Evolutionary conservation across 148 eudicot genomes (phyloP).

Genomic region (Mesembryanthemum crystallinum): DNA sequence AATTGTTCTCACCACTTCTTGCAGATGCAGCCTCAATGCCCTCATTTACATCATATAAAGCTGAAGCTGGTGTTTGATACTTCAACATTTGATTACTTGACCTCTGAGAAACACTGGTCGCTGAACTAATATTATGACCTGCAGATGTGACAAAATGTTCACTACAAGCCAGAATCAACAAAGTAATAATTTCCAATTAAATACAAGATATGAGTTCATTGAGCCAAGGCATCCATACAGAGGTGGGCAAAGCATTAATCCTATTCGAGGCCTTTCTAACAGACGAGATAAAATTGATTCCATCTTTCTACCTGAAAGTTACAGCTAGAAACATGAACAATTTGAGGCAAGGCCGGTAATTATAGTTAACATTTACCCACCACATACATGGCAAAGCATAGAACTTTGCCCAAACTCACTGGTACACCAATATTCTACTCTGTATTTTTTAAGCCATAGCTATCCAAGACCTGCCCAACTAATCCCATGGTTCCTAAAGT

Average conservation of each 20-base stretch:
- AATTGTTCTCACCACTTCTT: conserved; percentile 36
- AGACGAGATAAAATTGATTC: not conserved
- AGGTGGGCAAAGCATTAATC: not conserved
- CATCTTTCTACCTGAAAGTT: not conserved
- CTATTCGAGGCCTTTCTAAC: not conserved
- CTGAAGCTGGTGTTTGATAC: conserved; percentile 79
- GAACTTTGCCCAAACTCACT: not conserved
- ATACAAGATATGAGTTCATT: not conserved
- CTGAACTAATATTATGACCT: conserved; percentile 39
- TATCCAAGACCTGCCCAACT: no score
- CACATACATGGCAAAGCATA: not conserved
- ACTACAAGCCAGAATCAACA: not conserved
- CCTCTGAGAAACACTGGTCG: conserved; percentile 37
- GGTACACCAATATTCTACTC: no score
- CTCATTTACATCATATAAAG: conserved; percentile 61
- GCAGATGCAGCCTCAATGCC: conserved; percentile 42
- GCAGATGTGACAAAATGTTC: conserved; percentile 16
- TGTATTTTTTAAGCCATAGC: no score
- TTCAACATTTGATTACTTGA: conserved; percentile 44
- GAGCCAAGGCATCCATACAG: not conserved
- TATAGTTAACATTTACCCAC: not conserved
- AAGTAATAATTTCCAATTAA: not conserved
- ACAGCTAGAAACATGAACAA: not conserved
- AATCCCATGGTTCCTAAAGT: no score
- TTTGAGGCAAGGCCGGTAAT: not conserved